These are phyloP conservation scores for Dryas alaskensis DNA, from an alignment of 306 rosid genomes.

Conservation along the genomic window DNA sequence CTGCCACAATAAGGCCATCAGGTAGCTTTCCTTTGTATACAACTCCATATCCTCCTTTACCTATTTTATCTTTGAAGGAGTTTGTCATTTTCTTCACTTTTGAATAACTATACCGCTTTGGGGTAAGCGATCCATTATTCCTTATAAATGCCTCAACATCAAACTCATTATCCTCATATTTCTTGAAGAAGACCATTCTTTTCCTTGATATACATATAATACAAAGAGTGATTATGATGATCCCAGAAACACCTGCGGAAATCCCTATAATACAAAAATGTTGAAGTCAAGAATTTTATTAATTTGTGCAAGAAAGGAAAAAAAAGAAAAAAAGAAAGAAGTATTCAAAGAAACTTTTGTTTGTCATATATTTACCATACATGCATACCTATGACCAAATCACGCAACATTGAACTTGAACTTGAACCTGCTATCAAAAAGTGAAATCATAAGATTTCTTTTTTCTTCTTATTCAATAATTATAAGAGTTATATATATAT, in stretches of 20 bases:
- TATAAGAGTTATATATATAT: too few relatives aligned
- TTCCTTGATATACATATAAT: background rate
- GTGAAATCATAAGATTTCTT: background rate
- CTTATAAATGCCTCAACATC: constrained; percentile 7
- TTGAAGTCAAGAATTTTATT: too few relatives aligned
- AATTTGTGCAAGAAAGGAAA: too few relatives aligned
- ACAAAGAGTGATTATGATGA: background rate
- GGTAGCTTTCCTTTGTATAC: constrained; percentile 36
- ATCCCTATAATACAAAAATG: background rate
- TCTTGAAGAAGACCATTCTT: background rate
- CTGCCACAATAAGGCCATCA: constrained; percentile 35
- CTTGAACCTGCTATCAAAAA: background rate
- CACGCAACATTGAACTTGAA: background rate
- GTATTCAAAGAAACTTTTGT: too few relatives aligned
- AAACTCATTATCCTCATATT: background rate
- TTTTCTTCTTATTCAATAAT: too few relatives aligned
- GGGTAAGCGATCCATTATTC: constrained; percentile 5
- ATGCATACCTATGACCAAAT: too few relatives aligned
- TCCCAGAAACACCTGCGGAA: background rate
- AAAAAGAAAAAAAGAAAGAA: too few relatives aligned
- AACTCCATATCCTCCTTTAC: constrained; percentile 44
- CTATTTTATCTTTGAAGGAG: constrained; percentile 26
- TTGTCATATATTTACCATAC: too few relatives aligned
- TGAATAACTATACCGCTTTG: constrained; percentile 26
- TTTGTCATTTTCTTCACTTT: constrained; percentile 33